Conservation (phyloP, 306 rosid genomes). For the Glycine tomentella region DNA sequence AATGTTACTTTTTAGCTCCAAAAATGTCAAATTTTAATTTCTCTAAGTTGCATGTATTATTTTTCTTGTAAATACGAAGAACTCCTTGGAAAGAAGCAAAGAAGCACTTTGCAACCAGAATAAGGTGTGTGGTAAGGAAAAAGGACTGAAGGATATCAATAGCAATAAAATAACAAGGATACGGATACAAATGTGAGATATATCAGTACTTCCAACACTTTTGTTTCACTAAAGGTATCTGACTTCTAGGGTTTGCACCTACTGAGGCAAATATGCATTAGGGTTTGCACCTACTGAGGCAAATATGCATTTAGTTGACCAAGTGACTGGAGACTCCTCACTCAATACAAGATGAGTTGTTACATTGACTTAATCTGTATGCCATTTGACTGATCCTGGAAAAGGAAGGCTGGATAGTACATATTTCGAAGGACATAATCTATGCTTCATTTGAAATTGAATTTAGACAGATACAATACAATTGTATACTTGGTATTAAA, state of each 20-base stretch:
- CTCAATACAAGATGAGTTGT: not conserved
- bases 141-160: not conserved
- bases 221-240: not conserved
- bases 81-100: not conserved
- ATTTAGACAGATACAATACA: not conserved
- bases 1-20: not conserved
- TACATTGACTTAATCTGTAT: not conserved
- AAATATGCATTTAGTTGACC: slow-evolving; percentile 3
- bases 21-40: not conserved
- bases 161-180: too few relatives aligned
- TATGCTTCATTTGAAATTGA: slow-evolving; percentile 4
- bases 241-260: slow-evolving; percentile 8
- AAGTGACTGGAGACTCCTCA: slow-evolving; percentile 24
- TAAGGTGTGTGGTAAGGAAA: not conserved
- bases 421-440: not conserved
- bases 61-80: not conserved
- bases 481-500: slow-evolving; percentile 4
- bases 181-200: not conserved
- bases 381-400: not conserved
- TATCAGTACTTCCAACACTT: slow-evolving; percentile 10
- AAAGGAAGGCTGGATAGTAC: slow-evolving; percentile 1
- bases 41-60: too few relatives aligned
- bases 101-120: slow-evolving; percentile 6
- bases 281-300: not conserved
- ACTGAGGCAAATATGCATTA: not conserved